Percentiles rank a stretch among this genome's conserved stretches.
Evolutionary conservation across 495 filamentous ascomycete species (phyloP).

Genomic region (Talaromyces borbonicus): DNA sequence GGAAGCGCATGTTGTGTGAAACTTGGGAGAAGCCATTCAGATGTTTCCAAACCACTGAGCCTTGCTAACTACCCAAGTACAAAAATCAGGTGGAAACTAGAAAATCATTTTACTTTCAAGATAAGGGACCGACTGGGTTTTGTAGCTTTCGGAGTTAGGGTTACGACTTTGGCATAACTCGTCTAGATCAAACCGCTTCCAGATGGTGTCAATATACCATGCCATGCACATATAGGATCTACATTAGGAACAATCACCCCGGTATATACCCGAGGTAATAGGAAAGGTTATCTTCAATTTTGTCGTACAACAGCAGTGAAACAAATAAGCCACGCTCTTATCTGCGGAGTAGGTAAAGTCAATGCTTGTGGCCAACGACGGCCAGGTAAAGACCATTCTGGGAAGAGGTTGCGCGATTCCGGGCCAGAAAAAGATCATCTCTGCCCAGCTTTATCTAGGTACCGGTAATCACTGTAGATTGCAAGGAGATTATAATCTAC

Average conservation of each 20-base stretch:
- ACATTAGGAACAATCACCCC: not conserved
- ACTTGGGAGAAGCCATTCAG: not conserved
- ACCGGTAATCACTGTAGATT: no score
- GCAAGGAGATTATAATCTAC: not conserved
- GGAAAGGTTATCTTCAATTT: no score
- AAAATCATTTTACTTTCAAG: no score
- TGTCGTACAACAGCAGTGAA: not conserved
- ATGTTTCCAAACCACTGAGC: not conserved
- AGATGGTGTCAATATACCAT: not conserved
- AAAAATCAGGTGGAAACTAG: no score
- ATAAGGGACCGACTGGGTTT: not conserved
- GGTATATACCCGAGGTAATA: not conserved
- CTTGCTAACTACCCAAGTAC: not conserved
- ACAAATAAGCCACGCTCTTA: no score
- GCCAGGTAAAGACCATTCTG: not conserved
- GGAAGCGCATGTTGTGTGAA: not conserved
- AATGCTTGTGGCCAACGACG: not conserved
- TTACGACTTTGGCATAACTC: not conserved
- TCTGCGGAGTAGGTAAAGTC: no score
- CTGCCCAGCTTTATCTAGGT: no score
- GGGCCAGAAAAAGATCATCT: not conserved
- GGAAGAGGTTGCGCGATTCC: not conserved
- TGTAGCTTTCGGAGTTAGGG: not conserved
- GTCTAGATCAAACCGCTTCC: not conserved
- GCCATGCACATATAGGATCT: no score